Conservation (phyloP, 2,329 filamentous ascomycete species). For the Corynespora cassiicola region DNA sequence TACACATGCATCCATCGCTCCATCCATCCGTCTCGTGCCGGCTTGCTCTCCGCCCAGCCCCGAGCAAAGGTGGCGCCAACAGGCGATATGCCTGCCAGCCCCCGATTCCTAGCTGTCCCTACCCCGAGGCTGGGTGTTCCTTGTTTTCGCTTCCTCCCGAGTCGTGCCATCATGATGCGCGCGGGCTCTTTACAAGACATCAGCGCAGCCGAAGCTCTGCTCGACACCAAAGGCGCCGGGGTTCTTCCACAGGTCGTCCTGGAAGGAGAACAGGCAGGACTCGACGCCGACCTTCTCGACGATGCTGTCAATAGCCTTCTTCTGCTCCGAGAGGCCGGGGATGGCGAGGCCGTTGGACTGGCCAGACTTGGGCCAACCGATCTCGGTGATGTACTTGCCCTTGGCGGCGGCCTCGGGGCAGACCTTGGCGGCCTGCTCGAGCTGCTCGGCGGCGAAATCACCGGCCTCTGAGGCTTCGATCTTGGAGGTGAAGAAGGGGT, state of each 20-base stretch:
- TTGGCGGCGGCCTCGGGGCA: conserved; percentile 68
- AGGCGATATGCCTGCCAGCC: neutral
- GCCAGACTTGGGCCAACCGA: conserved; percentile 83
- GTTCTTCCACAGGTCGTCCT: conserved; percentile 83
- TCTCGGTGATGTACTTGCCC: conserved; percentile 83
- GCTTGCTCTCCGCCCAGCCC: too few species aligned
- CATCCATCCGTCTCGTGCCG: too few species aligned
- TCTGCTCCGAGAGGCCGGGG: conserved; percentile 72
- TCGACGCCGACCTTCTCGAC: conserved; percentile 68
- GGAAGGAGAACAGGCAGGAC: conserved; percentile 81
- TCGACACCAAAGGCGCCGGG: conserved; percentile 74
- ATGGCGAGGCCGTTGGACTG: conserved; percentile 73
- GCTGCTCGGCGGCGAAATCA: conserved; percentile 75
- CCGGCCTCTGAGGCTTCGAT: conserved; percentile 72
- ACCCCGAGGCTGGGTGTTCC: neutral
- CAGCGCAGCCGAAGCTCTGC: conserved; percentile 76
- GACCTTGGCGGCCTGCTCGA: conserved; percentile 71
- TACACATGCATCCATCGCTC: too few species aligned
- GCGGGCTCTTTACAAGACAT: conserved; percentile 47
- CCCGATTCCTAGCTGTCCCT: too few species aligned
- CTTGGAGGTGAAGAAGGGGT: conserved; percentile 89
- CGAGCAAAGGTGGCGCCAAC: neutral
- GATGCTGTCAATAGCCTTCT: conserved; percentile 74
- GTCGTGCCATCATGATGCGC: neutral
- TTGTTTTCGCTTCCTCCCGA: neutral